Evolutionary conservation across 2,329 filamentous ascomycete species (phyloP).

Genomic region (Claviceps citrina): DNA sequence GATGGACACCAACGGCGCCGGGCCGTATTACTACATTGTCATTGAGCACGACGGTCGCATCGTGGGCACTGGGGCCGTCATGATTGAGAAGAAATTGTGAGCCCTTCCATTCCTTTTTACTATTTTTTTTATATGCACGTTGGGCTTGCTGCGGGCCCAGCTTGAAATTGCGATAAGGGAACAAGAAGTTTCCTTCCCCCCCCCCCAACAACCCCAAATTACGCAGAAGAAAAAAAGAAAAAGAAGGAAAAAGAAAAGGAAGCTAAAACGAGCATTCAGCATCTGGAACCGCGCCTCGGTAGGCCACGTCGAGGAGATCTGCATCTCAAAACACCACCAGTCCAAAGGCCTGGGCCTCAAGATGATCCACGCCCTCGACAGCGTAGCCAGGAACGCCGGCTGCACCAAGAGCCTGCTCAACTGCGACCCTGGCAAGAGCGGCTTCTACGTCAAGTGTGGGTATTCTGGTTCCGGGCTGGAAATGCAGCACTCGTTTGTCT

Average conservation of each 20-base stretch:
- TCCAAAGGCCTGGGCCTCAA: constrained; percentile 64
- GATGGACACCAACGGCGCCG: constrained; percentile 20
- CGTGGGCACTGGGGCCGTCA: constrained; percentile 59
- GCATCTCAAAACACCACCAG: constrained; percentile 63
- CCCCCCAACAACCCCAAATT: too few species aligned
- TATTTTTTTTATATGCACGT: background rate
- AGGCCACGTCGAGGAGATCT: constrained; percentile 76
- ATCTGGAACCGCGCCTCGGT: constrained; percentile 54
- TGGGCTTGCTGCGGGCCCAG: too few species aligned
- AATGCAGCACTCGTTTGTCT: constrained; percentile 9
- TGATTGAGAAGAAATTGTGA: constrained; percentile 68
- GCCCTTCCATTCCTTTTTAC: constrained; percentile 10
- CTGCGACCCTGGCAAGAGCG: constrained; percentile 62
- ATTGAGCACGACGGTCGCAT: constrained; percentile 48
- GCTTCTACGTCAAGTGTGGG: constrained; percentile 45
- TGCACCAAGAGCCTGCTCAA: constrained; percentile 75
- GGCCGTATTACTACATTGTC: constrained; percentile 55
- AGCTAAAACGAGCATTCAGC: constrained; percentile 16
- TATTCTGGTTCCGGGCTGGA: constrained; percentile 9
- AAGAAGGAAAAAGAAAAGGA: background rate
- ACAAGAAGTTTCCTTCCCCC: too few species aligned
- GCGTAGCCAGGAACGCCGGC: constrained; percentile 54
- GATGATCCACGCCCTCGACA: constrained; percentile 65
- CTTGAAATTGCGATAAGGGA: background rate
- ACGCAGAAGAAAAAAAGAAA: background rate